These are phyloP conservation scores for Kwoniella sp. DNA, from an alignment of 768 basidiomycete species.

Conservation along the genomic window DNA sequence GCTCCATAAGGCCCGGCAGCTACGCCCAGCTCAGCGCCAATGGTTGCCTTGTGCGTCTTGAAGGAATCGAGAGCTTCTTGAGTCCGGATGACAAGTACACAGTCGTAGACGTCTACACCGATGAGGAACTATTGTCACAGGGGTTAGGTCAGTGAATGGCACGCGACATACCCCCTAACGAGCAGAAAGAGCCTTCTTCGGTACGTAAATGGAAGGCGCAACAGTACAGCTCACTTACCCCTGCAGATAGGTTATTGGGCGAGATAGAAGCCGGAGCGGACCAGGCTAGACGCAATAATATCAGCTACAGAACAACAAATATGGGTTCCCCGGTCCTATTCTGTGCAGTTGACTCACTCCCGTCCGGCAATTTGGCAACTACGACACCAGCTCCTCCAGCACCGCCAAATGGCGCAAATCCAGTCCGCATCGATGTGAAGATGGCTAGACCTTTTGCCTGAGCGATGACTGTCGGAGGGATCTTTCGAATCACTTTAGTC, in stretches of 20 bases:
- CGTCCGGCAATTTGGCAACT: constrained; percentile 54
- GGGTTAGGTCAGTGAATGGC: background rate
- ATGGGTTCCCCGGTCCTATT: too few relatives aligned
- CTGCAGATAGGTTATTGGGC: constrained; percentile 54
- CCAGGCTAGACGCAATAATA: constrained; percentile 50
- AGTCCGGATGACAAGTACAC: constrained; percentile 53
- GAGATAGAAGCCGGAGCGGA: constrained; percentile 52
- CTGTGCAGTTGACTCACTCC: too few relatives aligned
- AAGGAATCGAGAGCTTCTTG: constrained; percentile 54
- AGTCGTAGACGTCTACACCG: constrained; percentile 56
- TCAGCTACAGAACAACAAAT: too few relatives aligned
- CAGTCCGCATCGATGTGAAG: constrained; percentile 53
- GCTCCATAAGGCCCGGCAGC: constrained; percentile 54
- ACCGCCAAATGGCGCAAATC: constrained; percentile 55
- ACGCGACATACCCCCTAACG: too few relatives aligned
- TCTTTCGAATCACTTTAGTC: constrained; percentile 53
- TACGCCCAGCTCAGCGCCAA: constrained; percentile 52
- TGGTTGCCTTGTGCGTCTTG: constrained; percentile 52
- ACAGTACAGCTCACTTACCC: constrained; percentile 36
- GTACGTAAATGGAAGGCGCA: too few relatives aligned
- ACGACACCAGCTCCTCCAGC: constrained; percentile 56
- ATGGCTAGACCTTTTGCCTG: constrained; percentile 53
- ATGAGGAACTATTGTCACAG: constrained; percentile 44
- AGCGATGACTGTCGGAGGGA: constrained; percentile 50
- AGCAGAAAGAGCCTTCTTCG: too few relatives aligned